Base-by-base conservation (phyloP, 1,139 yeast genomes). In the Hyphopichia burtonii region DNA sequence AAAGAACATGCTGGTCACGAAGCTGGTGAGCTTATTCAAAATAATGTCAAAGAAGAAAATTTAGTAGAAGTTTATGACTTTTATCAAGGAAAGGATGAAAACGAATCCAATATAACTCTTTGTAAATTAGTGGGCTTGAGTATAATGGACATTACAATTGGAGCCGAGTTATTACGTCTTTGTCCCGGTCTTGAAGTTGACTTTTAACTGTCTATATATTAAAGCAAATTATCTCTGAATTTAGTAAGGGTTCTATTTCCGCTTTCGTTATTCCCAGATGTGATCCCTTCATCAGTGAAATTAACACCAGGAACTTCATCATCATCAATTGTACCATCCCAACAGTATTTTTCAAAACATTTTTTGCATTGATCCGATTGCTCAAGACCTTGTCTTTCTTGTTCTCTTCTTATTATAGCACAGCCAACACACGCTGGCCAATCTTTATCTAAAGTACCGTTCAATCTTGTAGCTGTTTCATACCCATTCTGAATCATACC, bases 341-440 rank as follows among this genome's bases (percentile, higher is more conserved):
- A 90, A 63, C 97, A 90, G 65, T 89, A 89, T 33, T 72, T 71
- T 31, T 70, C 61, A 61, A 89, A 86, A 64, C 98, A 91, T 41
- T 67, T 49, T 47, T 77, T 64, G 72, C 97, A 91, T 58, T 86
- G 90, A 2, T 76, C 82, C 6, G 90, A 76, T 48, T 82, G 83
- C 15, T 76, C 71, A 25, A 74, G 62, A 30, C 85, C 84, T 38
- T 74, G 66, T 55, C 95, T 77, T 66, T 89, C 95, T 58, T 85
- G 84, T 42, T 85, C 81, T 61, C 96, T 81, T 63, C 89, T 84
- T 44, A 90, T 73, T 41, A 90, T 80, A 7, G 97, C 97, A 71
- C 98, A 90, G 1, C 91, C 88, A 41, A 90, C 78, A 71, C 97
- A 90, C 5, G 85, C 77, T 41, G 78, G 73, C 84, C 90, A 90